A percentile compares a stretch with the other conserved stretches of the same genome.
phyloP scores from a whole-genome alignment of 805 yeast species.

The Schwanniomyces polymorphus region DNA sequence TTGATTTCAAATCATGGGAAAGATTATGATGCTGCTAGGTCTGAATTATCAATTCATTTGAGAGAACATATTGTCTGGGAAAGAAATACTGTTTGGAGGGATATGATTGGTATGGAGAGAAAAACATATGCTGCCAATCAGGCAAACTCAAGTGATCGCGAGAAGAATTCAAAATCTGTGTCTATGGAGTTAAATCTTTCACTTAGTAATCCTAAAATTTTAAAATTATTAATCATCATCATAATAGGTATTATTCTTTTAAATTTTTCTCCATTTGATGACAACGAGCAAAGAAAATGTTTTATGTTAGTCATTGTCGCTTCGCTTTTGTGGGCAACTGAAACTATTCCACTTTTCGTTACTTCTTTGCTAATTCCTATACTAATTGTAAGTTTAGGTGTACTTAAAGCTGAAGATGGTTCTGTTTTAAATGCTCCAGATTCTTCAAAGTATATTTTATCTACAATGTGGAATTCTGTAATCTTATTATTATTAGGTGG shows the following conservation, averaged over 20 bases:
- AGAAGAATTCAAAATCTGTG: constrained; percentile 5
- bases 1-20: constrained; percentile 39
- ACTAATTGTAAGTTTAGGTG: constrained; percentile 70
- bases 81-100: constrained; percentile 57
- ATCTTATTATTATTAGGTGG: constrained; percentile 54
- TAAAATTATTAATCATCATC: constrained; percentile 49
- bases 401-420: constrained; percentile 57
- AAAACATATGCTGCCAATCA: constrained; percentile 71
- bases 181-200: constrained; percentile 21
- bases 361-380: constrained; percentile 85
- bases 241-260: constrained; percentile 43
- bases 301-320: constrained; percentile 80
- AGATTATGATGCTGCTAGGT: constrained; percentile 45
- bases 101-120: constrained; percentile 66
- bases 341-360: constrained; percentile 86
- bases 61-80: constrained; percentile 59
- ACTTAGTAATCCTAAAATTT: constrained; percentile 30
- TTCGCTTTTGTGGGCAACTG: constrained; percentile 94
- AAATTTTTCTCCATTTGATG: constrained; percentile 31
- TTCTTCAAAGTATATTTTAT: constrained; percentile 45
- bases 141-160: constrained; percentile 13
- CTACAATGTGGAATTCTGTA: constrained; percentile 55
- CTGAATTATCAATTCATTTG: constrained; percentile 56
- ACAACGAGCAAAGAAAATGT: constrained; percentile 44
- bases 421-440: constrained; percentile 41